A percentile compares a stretch with the other conserved stretches of the same genome.
phyloP scores from a whole-genome alignment of 2,329 filamentous ascomycete species.

The Colletotrichum sp. region DNA sequence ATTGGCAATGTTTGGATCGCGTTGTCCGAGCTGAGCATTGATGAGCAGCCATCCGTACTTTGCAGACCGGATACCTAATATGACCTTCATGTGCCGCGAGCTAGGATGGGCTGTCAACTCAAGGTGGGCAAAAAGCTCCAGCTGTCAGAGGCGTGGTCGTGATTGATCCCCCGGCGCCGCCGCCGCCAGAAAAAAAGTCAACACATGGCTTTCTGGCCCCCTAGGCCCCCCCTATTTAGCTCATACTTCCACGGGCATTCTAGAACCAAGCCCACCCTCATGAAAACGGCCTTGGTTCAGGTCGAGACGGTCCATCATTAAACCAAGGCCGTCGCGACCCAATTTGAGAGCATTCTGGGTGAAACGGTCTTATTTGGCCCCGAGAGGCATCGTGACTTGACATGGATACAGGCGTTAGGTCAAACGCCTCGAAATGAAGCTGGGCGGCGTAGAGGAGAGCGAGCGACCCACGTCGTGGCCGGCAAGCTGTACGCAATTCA shows the following conservation, averaged over 20 bases:
- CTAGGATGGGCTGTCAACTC: neutral
- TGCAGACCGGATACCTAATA: neutral
- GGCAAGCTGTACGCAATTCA: neutral
- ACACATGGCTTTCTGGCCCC: neutral
- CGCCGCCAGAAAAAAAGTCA: neutral
- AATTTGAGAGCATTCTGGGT: neutral
- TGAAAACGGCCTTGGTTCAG: neutral
- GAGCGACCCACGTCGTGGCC: neutral
- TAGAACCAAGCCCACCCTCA: neutral
- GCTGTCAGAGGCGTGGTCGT: neutral
- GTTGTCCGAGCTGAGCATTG: neutral
- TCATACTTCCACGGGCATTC: neutral
- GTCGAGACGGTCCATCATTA: neutral
- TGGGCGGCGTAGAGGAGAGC: neutral
- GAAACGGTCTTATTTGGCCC: neutral
- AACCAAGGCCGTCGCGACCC: neutral
- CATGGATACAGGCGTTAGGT: neutral
- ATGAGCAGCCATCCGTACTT: neutral
- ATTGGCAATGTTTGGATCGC: neutral
- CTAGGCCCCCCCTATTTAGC: neutral
- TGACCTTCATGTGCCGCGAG: neutral
- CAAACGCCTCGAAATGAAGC: conserved; percentile 1
- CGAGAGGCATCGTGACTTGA: neutral
- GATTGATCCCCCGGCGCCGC: neutral
- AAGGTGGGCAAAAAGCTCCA: neutral